These are phyloP conservation scores for Schizonepeta tenuifolia DNA, from an alignment of 257 asterid genomes.

Conservation along the genomic window DNA sequence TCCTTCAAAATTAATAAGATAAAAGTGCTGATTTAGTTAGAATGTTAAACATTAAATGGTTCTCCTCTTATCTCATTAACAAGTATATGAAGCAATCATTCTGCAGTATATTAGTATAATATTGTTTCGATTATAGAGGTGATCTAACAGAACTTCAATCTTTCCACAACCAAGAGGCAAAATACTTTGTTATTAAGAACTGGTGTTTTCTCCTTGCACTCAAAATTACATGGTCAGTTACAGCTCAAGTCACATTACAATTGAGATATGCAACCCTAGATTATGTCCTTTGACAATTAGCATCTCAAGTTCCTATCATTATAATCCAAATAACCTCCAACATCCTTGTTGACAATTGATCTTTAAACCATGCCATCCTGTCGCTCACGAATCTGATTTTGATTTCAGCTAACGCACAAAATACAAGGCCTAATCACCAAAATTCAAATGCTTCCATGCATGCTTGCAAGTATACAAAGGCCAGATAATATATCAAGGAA, in stretches of 20 bases:
- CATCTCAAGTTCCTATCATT: slow-evolving; percentile 9
- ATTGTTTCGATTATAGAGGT: background rate
- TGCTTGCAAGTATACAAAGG: background rate
- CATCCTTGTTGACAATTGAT: background rate
- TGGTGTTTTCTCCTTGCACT: background rate
- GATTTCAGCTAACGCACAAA: background rate
- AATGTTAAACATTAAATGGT: background rate
- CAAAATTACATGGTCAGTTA: background rate
- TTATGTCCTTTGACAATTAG: background rate
- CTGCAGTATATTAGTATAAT: background rate
- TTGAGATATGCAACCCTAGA: slow-evolving; percentile 8
- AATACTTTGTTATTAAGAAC: background rate
- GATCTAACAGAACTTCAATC: too few relatives aligned
- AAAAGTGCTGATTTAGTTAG: background rate
- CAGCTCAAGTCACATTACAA: slow-evolving; percentile 3
- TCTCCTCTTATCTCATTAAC: background rate
- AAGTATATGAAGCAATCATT: background rate
- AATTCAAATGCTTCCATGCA: background rate
- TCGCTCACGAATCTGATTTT: background rate
- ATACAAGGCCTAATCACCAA: background rate
- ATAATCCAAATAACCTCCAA: background rate
- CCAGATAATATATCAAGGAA: background rate
- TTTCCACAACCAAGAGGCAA: background rate
- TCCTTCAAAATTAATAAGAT: slow-evolving; percentile 6
- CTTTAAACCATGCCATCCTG: background rate